A percentile compares a stretch with the other conserved stretches of the same genome.
phyloP scores from a whole-genome alignment of 305 asterid species.

The Solanum hybrid region DNA sequence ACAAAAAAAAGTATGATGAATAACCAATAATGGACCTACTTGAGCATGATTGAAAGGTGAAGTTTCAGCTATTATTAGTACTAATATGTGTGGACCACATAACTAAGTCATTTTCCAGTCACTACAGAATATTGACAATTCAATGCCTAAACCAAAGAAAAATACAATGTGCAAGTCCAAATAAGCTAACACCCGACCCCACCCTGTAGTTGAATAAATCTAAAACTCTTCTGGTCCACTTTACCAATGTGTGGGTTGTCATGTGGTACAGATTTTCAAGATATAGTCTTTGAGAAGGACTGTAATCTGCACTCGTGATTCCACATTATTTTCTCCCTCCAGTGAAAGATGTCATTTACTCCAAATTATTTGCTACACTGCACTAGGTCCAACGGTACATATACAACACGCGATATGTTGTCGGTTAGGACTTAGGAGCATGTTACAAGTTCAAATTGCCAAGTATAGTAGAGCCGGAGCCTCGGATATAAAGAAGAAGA shows the following conservation, averaged over 20 bases:
- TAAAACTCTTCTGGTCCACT: background rate
- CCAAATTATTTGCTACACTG: background rate
- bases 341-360: background rate
- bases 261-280: background rate
- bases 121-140: background rate
- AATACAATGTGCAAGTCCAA: background rate
- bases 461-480: background rate
- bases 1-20: background rate
- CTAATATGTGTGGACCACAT: constrained; percentile 10
- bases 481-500: background rate
- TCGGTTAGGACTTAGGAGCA: background rate
- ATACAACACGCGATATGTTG: background rate
- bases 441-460: background rate
- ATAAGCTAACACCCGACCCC: background rate
- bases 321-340: background rate
- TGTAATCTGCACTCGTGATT: background rate
- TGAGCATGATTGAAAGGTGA: background rate
- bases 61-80: background rate
- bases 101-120: background rate
- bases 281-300: background rate
- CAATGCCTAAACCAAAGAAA: background rate
- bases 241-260: background rate
- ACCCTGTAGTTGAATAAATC: background rate
- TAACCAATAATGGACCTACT: background rate
- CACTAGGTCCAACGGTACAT: background rate